Evolutionary conservation across 495 filamentous ascomycete genomes (phyloP), one percentile per base, ranked within the genome.

Genomic region (Lasiosphaeria hispida): DNA sequence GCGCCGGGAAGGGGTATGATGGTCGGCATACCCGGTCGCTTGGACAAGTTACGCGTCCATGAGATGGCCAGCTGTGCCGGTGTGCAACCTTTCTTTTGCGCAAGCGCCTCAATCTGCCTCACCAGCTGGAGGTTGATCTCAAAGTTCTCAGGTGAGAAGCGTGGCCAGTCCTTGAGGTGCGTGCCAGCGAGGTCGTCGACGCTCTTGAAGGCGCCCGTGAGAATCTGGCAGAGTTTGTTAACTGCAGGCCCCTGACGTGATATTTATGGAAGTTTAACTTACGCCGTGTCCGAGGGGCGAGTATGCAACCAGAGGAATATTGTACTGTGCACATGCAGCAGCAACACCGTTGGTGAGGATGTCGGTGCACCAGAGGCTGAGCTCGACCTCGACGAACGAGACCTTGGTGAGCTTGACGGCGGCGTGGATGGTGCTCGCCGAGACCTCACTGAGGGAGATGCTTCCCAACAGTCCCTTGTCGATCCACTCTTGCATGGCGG

Each of bases 1-100:
- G 86, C 83, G 11, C 92, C 91, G 0, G 91, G 92, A 60, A 96
- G 95, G 4, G 91, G 92, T 55, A 95, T 87, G 62, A 96, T 87
- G 4, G 77, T 80, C 10, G 85, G 83, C 68, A 86, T 78, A 10
- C 85, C 88, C 40, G 83, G 75, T 62, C 80, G 76, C 34, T 72
- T 73, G 44, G 82, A 80, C 54, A 85, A 67, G 3, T 73, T 49
- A 30, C 58, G 71, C 3, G 87, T 75, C 91, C 92, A 97, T 17
- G 74, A 81, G 53, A 96, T 74, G 10, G 90, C 92, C 17, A 96
- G 72, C 73, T 97, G 91, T 4, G 81, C 84, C 0, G 86, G 77
- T 9, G 87, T 89, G 61, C 81, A 82, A 3, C 83, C 83, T 76
- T 92, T 96, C 60, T 76, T 74, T 58, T 72, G 64, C 2, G 92